Conservation (phyloP, 805 yeast genomes). For the Candida manassasensis region DNA sequence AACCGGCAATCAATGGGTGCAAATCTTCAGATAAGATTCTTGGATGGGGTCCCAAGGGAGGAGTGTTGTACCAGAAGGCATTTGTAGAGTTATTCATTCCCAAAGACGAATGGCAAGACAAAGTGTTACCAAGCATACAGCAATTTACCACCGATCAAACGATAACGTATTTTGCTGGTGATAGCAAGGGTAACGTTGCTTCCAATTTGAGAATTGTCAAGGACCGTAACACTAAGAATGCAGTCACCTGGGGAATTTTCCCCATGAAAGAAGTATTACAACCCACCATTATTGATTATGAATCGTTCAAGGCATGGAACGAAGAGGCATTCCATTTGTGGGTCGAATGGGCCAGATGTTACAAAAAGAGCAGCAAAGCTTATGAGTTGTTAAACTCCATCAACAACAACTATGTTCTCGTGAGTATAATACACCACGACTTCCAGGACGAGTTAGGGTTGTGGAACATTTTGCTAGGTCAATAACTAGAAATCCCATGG, state of each 20-base stretch:
- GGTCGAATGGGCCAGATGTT: constrained; percentile 87
- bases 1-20: constrained; percentile 85
- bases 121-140: constrained; percentile 49
- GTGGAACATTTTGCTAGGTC: constrained; percentile 59
- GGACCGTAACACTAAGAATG: constrained; percentile 49
- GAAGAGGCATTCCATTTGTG: constrained; percentile 92
- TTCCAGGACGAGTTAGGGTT: constrained; percentile 66
- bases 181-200: constrained; percentile 49
- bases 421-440: constrained; percentile 86
- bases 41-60: constrained; percentile 97
- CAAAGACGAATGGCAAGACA: constrained; percentile 59
- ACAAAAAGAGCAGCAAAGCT: constrained; percentile 53
- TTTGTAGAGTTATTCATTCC: constrained; percentile 82
- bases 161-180: constrained; percentile 74
- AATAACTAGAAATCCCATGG: constrained; percentile 19
- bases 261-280: constrained; percentile 86
- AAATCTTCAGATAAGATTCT: constrained; percentile 78
- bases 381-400: constrained; percentile 57
- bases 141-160: constrained; percentile 31
- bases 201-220: constrained; percentile 51
- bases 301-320: constrained; percentile 92
- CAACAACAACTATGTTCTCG: constrained; percentile 62
- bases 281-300: constrained; percentile 87
- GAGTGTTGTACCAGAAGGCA: constrained; percentile 86
- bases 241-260: constrained; percentile 98